Evolutionary conservation across 2,329 filamentous ascomycete genomes (phyloP).

Genomic region (Penicillium expansum): DNA sequence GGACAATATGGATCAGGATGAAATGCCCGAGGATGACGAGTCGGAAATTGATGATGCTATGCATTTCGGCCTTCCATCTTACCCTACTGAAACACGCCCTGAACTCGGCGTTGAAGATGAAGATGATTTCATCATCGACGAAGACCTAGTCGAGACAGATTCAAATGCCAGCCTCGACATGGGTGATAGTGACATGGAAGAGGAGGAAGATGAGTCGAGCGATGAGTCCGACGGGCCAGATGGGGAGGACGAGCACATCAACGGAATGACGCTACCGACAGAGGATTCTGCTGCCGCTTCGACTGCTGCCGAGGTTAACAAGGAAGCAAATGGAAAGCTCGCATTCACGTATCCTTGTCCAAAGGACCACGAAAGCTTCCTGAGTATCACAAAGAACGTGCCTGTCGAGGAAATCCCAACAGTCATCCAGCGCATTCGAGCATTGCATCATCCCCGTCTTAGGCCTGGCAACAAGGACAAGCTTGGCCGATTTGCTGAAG

Average conservation of each 20-base stretch:
- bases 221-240: constrained; percentile 44
- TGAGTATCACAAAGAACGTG: constrained; percentile 62
- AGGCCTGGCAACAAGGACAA: constrained; percentile 81
- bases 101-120: constrained; percentile 80
- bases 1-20: constrained; percentile 35
- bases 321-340: constrained; percentile 51
- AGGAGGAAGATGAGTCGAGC: constrained; percentile 58
- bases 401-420: constrained; percentile 66
- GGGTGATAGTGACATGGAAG: constrained; percentile 46
- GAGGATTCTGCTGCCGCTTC: constrained; percentile 20
- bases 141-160: constrained; percentile 79
- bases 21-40: constrained; percentile 32
- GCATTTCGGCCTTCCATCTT: constrained; percentile 61
- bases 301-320: constrained; percentile 44
- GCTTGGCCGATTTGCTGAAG: constrained; percentile 56
- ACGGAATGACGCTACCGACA: constrained; percentile 56
- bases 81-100: constrained; percentile 35
- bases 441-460: constrained; percentile 87
- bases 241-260: constrained; percentile 67
- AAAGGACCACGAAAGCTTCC: constrained; percentile 69
- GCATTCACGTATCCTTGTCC: constrained; percentile 88
- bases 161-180: constrained; percentile 54
- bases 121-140: constrained; percentile 88
- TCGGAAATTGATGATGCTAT: constrained; percentile 56
- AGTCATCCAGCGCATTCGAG: constrained; percentile 83